Base-by-base conservation (phyloP, 352 stramenopile genomes). In the Salisapilia sapeloensis region DNA sequence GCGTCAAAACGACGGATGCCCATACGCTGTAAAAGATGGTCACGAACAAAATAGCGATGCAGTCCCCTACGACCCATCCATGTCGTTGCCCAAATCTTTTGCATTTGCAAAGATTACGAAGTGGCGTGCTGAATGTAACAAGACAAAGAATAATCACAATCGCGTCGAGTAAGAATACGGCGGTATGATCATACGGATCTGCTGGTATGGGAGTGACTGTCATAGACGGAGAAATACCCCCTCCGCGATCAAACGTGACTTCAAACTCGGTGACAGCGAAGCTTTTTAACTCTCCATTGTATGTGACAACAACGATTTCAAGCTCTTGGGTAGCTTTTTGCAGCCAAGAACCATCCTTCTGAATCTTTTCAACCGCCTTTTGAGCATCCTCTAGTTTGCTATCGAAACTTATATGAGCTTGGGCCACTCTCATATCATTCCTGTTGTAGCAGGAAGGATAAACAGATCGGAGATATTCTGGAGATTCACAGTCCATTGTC, bases 211-310 rank as follows among this genome's bases (percentile, higher is more conserved):
- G 41, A 7, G 50, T 65, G 1, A 53, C 63, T 4, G 36, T 50
- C 0, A 40, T 56, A n/a, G 36, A 50, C 5, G 49, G 29, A 3
- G 57, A 33, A 11, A 71, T 35, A 2, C n/a, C 48, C 1, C 60
- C 60, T 0, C 60, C 60, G 17, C 42, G 41, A 16, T 50, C 29
- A 30, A 71, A 60, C 5, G 39, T 23, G 12, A 76, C 13, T 15
- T 29, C 32, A 28, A 72, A 48, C 26, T 63, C 27, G 3, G 54
- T 70, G 24, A 66, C 47, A 0, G 48, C 53, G 17, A 67, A 69
- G 1, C 42, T 44, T 14, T 72, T 38, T 4, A 76, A 23, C 28
- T 76, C 60, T 17, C 60, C 57, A 17, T 76, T 70, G 52, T 70
- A 76, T 4, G 47, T 62, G 20, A 70, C 50, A 24, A 72, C 35